Conservation (phyloP, 1,284 basidiomycete genomes). For the Dichomitus squalens region DNA sequence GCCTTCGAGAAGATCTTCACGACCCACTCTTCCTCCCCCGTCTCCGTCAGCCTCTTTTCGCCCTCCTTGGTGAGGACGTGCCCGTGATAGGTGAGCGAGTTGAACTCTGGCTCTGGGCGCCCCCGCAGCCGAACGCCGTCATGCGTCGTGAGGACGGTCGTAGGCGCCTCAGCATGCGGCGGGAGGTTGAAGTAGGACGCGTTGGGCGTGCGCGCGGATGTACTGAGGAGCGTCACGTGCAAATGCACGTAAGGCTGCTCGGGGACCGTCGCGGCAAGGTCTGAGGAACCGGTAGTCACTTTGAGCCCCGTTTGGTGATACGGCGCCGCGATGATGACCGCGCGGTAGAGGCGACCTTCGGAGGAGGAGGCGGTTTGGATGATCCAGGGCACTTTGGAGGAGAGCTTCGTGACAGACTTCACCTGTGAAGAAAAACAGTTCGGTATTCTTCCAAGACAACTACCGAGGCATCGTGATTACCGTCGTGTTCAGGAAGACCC, state of each 20-base stretch:
- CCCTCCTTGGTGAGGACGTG: slow-evolving; percentile 41
- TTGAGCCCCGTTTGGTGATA: slow-evolving; percentile 63
- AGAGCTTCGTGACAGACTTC: slow-evolving; percentile 45
- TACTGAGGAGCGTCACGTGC: slow-evolving; percentile 89
- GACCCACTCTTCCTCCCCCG: slow-evolving; percentile 45
- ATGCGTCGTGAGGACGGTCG: slow-evolving; percentile 75
- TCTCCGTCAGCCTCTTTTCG: slow-evolving; percentile 23
- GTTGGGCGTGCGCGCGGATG: slow-evolving; percentile 64
- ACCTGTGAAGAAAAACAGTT: slow-evolving; percentile 43
- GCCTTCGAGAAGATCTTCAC: slow-evolving; percentile 89
- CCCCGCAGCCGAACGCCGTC: slow-evolving; percentile 50
- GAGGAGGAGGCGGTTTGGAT: slow-evolving; percentile 13
- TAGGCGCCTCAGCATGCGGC: slow-evolving; percentile 52
- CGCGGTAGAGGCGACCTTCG: slow-evolving; percentile 47
- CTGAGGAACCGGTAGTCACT: slow-evolving; percentile 35
- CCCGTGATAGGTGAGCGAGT: slow-evolving; percentile 87
- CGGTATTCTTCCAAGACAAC: too few relatives aligned
- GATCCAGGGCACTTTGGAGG: slow-evolving; percentile 52
- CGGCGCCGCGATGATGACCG: slow-evolving; percentile 79
- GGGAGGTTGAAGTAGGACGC: slow-evolving; percentile 74
- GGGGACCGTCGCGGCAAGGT: slow-evolving; percentile 52
- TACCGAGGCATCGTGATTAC: slow-evolving; percentile 37
- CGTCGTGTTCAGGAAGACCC: slow-evolving; percentile 66
- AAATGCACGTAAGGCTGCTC: slow-evolving; percentile 79
- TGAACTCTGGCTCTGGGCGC: slow-evolving; percentile 75